Evolutionary conservation across 495 filamentous ascomycete species (phyloP), one percentile per base, ranked within the genome.

Genomic region (Beverwykella pulmonaria): DNA sequence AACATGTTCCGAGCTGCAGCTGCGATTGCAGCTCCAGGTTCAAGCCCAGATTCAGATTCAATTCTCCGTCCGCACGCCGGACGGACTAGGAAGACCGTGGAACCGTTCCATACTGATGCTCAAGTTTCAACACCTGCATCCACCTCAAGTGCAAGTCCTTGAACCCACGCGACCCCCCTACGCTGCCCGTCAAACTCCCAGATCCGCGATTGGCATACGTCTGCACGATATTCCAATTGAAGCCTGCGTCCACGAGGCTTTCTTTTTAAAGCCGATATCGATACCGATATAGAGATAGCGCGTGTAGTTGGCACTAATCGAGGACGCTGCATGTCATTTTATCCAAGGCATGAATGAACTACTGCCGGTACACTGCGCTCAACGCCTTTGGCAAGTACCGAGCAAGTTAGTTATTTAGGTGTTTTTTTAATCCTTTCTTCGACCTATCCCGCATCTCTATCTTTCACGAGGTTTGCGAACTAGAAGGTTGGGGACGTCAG

Each of bases 331-430:
- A 65, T 36, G 2, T 44, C 15, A 63, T 44, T 57, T 65, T 65
- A 65, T 20, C 62, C 62, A 65, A 58, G 22, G 62, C 62, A 65
- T 65, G 29, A 65, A 65, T 36, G 14, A 6, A 53, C 62, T 65
- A 65, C 62, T 65, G 62, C 53, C 62, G 62, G 62, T 41, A 52
- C n/a, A 5, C 41, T 49, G 44, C 62, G 29, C 17, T 29, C 44
- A 49, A 27, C 19, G 22, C n/a, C 9, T 47, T 23, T n/a, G 26
- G 9, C 48, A 19, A 52, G 48, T 22, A 23, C 48, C 23, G 22
- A 9, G 7, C 48, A 7, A 1, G 7, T 52, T n/a, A 50, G 6
- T 30, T 36, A n/a, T n/a, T n/a, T n/a, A n/a, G n/a, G n/a, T n/a
- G n/a, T n/a, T n/a, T n/a, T n/a, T n/a, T n/a, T n/a, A n/a, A n/a